A percentile compares a stretch with the other conserved stretches of the same genome.
Evolutionary conservation across 1,284 basidiomycete genomes (phyloP).

Genomic region (Sparassis latifolia): DNA sequence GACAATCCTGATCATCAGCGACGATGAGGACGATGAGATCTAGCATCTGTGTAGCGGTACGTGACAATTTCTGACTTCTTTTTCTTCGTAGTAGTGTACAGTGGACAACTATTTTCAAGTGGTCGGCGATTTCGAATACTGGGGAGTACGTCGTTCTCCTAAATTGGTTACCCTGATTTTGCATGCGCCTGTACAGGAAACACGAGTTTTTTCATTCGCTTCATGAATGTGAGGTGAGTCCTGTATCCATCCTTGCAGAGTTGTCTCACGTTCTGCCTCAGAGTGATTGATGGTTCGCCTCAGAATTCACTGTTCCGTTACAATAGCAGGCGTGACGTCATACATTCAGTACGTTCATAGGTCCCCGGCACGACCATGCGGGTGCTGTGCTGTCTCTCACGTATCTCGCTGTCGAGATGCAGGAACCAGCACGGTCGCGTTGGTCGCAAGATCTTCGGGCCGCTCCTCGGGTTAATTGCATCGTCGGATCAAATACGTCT

Average conservation of each 20-base stretch:
- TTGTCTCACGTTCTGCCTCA: slow-evolving; percentile 2
- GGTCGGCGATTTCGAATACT: neutral
- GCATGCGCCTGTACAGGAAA: too few species aligned
- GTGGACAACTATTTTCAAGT: neutral
- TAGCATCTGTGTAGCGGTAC: neutral
- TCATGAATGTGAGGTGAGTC: slow-evolving; percentile 5
- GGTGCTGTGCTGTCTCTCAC: too few species aligned
- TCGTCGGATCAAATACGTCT: too few species aligned
- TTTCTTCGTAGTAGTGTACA: neutral
- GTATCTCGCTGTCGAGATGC: too few species aligned
- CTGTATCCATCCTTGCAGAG: neutral
- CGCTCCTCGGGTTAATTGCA: too few species aligned
- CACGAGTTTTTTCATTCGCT: neutral
- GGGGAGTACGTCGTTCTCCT: slow-evolving; percentile 7
- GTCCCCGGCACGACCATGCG: too few species aligned
- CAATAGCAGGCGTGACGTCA: too few species aligned
- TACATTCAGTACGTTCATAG: too few species aligned
- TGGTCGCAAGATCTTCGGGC: too few species aligned
- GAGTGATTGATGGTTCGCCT: neutral
- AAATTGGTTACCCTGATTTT: too few species aligned
- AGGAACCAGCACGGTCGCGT: too few species aligned
- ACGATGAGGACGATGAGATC: slow-evolving; percentile 36
- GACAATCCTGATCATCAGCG: slow-evolving; percentile 43
- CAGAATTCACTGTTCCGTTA: too few species aligned
- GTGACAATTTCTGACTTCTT: neutral